Evolutionary conservation across 202 grass and related monocot genomes (phyloP).

Genomic region (Thinopyrum obtusiflorum): DNA sequence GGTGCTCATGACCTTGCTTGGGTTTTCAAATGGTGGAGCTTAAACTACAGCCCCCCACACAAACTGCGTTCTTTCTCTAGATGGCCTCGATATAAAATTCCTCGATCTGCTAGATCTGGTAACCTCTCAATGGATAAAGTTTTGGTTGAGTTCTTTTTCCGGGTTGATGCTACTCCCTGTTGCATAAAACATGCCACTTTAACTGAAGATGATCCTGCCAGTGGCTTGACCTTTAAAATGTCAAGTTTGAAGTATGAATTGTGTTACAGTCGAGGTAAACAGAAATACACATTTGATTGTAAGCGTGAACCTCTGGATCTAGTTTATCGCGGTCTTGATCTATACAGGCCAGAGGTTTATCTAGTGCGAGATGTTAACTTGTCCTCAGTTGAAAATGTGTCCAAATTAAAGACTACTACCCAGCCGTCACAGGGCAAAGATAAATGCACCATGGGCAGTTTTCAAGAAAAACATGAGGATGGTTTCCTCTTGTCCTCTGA

Average conservation of each 20-base stretch:
- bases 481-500: slow-evolving; percentile 82
- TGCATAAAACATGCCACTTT: slow-evolving; percentile 82
- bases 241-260: slow-evolving; percentile 93
- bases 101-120: slow-evolving; percentile 79
- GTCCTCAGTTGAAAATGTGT: slow-evolving; percentile 52
- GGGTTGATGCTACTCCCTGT: slow-evolving; percentile 81
- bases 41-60: slow-evolving; percentile 94
- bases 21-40: slow-evolving; percentile 91
- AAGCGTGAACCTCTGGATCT: slow-evolving; percentile 93
- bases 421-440: slow-evolving; percentile 43
- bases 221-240: slow-evolving; percentile 86
- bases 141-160: slow-evolving; percentile 96
- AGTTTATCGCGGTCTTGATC: slow-evolving; percentile 93
- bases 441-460: slow-evolving; percentile 49
- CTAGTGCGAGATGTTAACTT: slow-evolving; percentile 52
- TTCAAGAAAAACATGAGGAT: slow-evolving; percentile 72
- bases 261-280: slow-evolving; percentile 95
- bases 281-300: slow-evolving; percentile 92
- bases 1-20: slow-evolving; percentile 95
- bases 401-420: slow-evolving; percentile 34
- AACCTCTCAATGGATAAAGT: slow-evolving; percentile 98
- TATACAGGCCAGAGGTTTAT: slow-evolving; percentile 77
- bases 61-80: slow-evolving; percentile 95
- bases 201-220: slow-evolving; percentile 84
- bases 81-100: slow-evolving; percentile 91